Percentiles rank a stretch among this genome's conserved stretches.
Evolutionary conservation across 2,329 filamentous ascomycete genomes (phyloP).

Genomic region (Aaosphaeria pasadenensis): DNA sequence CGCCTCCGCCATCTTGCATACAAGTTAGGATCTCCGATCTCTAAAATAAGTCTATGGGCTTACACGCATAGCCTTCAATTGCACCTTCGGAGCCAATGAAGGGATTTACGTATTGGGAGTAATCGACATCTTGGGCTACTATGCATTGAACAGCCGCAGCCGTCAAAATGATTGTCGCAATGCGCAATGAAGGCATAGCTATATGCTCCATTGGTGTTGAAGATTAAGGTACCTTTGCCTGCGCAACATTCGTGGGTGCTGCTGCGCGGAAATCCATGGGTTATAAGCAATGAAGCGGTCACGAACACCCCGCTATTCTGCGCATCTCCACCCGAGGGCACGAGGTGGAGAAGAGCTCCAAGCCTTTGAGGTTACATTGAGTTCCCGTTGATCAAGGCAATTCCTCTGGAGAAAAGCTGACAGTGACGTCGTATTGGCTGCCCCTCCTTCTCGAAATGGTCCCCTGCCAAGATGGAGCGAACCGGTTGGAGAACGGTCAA

Average conservation of each 20-base stretch:
- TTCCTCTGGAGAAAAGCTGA: too few species aligned
- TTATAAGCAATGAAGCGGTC: background rate
- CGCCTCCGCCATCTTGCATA: conserved; percentile 35
- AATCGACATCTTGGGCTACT: conserved; percentile 18
- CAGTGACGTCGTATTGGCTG: background rate
- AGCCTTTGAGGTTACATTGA: background rate
- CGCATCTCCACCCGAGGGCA: background rate
- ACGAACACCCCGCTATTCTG: too few species aligned
- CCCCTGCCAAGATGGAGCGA: background rate
- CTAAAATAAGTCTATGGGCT: background rate
- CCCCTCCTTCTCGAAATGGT: background rate
- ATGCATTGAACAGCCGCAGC: too few species aligned
- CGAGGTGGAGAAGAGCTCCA: background rate
- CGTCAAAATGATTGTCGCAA: too few species aligned
- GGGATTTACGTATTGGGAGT: conserved; percentile 41
- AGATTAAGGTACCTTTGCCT: too few species aligned
- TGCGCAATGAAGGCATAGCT: too few species aligned
- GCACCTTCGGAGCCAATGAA: conserved; percentile 49
- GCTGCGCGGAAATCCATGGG: background rate
- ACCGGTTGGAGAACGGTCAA: background rate
- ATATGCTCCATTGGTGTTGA: too few species aligned
- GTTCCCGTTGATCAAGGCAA: background rate
- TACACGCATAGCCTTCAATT: conserved; percentile 37
- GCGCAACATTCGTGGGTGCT: background rate
- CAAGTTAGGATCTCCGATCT: conserved; percentile 1